Evolutionary conservation across 768 basidiomycete species (phyloP).

Genomic region (Mycena venus): DNA sequence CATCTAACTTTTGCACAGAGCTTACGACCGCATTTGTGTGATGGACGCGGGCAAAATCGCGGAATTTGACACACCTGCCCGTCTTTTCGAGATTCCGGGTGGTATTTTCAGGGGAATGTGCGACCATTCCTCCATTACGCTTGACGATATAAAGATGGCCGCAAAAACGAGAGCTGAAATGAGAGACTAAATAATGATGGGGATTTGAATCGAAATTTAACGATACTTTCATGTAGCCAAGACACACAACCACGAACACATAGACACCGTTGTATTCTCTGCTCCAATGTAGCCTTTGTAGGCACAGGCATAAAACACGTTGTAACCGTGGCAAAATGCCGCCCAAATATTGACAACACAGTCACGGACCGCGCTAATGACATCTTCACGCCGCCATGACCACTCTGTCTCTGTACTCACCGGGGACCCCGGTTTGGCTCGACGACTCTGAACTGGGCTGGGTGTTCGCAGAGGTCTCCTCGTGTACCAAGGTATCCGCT

Average conservation of each 20-base stretch:
- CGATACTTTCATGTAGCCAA: slow-evolving; percentile 1
- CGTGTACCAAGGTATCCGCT: slow-evolving; percentile 68
- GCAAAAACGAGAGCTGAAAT: slow-evolving; percentile 41
- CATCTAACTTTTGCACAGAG: slow-evolving; percentile 57
- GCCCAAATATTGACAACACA: slow-evolving; percentile 9
- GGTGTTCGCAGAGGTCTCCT: slow-evolving; percentile 88
- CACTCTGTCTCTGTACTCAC: slow-evolving; percentile 74
- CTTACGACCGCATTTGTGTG: slow-evolving; percentile 91
- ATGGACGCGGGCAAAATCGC: slow-evolving; percentile 85
- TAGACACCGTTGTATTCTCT: slow-evolving; percentile 10
- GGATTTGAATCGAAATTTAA: neutral
- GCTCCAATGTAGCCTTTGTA: slow-evolving; percentile 2
- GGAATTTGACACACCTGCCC: slow-evolving; percentile 87
- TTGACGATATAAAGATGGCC: slow-evolving; percentile 74
- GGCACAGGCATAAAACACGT: neutral
- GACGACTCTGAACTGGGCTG: slow-evolving; percentile 93
- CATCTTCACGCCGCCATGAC: slow-evolving; percentile 31
- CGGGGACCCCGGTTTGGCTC: slow-evolving; percentile 91
- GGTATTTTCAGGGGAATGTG: slow-evolving; percentile 92
- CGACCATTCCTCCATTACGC: slow-evolving; percentile 80
- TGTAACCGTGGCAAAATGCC: neutral
- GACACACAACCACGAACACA: slow-evolving; percentile 11
- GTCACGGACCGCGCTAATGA: slow-evolving; percentile 12
- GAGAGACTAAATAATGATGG: neutral
- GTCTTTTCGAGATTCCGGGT: slow-evolving; percentile 66